These are phyloP conservation scores for Physaria fendleri DNA, from an alignment of 345 rosid species.

Conservation along the genomic window DNA sequence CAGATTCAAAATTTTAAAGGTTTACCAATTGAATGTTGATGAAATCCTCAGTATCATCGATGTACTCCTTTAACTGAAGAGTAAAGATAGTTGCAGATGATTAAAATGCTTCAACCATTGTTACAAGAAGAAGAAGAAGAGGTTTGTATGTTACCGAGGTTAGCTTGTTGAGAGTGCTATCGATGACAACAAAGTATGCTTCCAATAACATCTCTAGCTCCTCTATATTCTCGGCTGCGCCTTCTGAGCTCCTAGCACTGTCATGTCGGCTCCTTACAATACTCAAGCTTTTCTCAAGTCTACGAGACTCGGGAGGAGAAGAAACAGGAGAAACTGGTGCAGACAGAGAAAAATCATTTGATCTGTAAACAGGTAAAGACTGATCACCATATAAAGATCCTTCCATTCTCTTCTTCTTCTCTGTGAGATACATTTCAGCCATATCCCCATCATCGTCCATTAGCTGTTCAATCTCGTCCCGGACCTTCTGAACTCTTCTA, in stretches of 20 bases:
- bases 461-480: conserved; percentile 99
- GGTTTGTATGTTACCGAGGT: conserved; percentile 57
- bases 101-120: background rate
- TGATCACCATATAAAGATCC: conserved; percentile 71
- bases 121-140: background rate
- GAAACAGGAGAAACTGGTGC: conserved; percentile 96
- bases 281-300: conserved; percentile 90
- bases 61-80: conserved; percentile 94
- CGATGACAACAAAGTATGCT: conserved; percentile 96
- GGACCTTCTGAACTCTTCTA: conserved; percentile 95
- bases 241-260: conserved; percentile 79
- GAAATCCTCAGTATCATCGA: conserved; percentile 95
- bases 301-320: conserved; percentile 65
- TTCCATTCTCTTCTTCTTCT: conserved; percentile 90
- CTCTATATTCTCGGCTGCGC: conserved; percentile 71
- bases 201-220: conserved; percentile 98
- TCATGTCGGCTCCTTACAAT: conserved; percentile 88
- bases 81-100: background rate
- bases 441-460: conserved; percentile 99
- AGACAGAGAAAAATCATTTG: conserved; percentile 66
- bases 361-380: conserved; percentile 59
- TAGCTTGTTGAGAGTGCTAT: conserved; percentile 92
- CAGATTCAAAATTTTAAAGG: background rate
- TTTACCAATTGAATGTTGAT: conserved; percentile 91
- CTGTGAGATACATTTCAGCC: conserved; percentile 99